Evolutionary conservation across 2,329 filamentous ascomycete species (phyloP).

Genomic region (Ascocoryne sarcoides): DNA sequence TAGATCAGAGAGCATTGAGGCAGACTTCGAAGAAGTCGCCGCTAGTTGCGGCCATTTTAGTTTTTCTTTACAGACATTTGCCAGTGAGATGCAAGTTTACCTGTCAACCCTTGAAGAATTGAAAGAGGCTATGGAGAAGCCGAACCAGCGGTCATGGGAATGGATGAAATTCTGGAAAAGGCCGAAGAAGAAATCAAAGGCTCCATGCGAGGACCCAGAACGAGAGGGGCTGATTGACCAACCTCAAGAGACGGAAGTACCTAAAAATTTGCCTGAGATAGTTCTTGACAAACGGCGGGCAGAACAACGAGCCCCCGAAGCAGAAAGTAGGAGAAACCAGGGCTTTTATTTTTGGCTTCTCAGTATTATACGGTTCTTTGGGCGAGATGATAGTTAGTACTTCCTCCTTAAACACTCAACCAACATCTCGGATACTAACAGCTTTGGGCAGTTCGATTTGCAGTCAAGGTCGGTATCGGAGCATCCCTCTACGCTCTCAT

Average conservation of each 20-base stretch:
- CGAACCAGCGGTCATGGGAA: slow-evolving; percentile 60
- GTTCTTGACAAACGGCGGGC: too few relatives aligned
- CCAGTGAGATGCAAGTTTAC: slow-evolving; percentile 78
- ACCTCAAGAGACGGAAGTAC: slow-evolving; percentile 13
- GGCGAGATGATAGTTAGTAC: slow-evolving; percentile 52
- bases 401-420: neutral
- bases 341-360: slow-evolving; percentile 37
- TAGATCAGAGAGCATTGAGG: slow-evolving; percentile 66
- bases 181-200: slow-evolving; percentile 10
- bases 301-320: neutral
- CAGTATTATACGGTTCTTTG: slow-evolving; percentile 45
- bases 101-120: slow-evolving; percentile 79
- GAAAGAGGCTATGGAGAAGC: slow-evolving; percentile 58
- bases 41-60: slow-evolving; percentile 97
- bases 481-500: slow-evolving; percentile 84
- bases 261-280: slow-evolving; percentile 21
- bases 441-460: slow-evolving; percentile 61
- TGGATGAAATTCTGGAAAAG: slow-evolving; percentile 76
- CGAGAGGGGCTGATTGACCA: slow-evolving; percentile 23
- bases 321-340: neutral
- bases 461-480: slow-evolving; percentile 86
- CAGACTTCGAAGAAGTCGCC: slow-evolving; percentile 93
- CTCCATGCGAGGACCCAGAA: slow-evolving; percentile 18
- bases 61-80: slow-evolving; percentile 83
- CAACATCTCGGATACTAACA: too few relatives aligned